Evolutionary conservation across 768 basidiomycete species (phyloP), one percentile per base, ranked within the genome.

Genomic region (Collybia mongolica): DNA sequence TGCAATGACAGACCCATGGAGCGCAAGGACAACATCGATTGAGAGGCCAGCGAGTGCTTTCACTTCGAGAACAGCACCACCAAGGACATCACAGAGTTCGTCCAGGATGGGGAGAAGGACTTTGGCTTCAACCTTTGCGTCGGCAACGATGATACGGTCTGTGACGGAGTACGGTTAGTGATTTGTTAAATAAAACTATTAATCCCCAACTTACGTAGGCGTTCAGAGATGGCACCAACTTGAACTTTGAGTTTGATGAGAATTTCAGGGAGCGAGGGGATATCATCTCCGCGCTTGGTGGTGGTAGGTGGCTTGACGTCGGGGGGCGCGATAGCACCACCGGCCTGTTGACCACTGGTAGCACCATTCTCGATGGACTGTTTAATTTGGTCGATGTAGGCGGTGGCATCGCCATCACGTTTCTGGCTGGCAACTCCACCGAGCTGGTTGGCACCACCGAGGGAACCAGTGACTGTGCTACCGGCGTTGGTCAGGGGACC

Each of bases 31-130:
- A 6, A 41, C 46, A 1, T 49, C 54, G 15, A 43, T 15, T 14
- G 55, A 39, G 14, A 36, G 44, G 2, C 50, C 50, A 44, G 54
- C 44, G 36, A 63, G 46, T 20, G 52, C 49, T 44, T 62, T 44
- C 18, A 61, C 48, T 15, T 46, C 42, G 11, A 7, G 46, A 20
- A 52, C 36, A 26, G 54, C 59, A 4, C 17, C 39, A 24, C 18
- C 15, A 14, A 63, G 24, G 28, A 51, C 18, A 17, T 5, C 35
- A 39, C 53, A n/a, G 24, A 61, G 53, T 14, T 60, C 44, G 1
- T 39, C 45, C 22, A 60, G 43, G 29, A 60, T 49, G 17, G 54
- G 35, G 19, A 53, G 14, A 11, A 60, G 23, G 14, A 56, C 49
- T n/a, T 59, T 43, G 23, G 57, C 49, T 1, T 49, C 41, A 32